phyloP scores from a whole-genome alignment of 495 filamentous ascomycete genomes.

The Parathielavia appendiculata region DNA sequence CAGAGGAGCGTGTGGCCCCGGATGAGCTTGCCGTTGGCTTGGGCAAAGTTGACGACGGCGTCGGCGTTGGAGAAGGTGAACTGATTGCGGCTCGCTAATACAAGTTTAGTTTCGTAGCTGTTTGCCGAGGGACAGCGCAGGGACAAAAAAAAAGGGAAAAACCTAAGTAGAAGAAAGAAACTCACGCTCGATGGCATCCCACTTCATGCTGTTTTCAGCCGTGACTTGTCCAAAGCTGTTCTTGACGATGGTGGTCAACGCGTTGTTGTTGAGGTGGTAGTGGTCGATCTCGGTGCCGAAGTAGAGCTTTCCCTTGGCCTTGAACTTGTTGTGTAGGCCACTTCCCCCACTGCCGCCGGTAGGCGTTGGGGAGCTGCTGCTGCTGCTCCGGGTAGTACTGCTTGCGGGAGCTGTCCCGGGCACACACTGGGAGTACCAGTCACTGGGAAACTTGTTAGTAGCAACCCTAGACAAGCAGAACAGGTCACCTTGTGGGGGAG shows the following conservation, averaged over 20 bases:
- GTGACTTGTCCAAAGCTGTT: slow-evolving; percentile 57
- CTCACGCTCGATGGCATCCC: slow-evolving; percentile 36
- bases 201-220: slow-evolving; percentile 63
- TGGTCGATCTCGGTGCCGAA: slow-evolving; percentile 53
- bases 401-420: slow-evolving; percentile 1
- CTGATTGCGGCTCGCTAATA: slow-evolving; percentile 38
- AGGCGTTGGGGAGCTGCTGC: slow-evolving; percentile 1
- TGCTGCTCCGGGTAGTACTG: neutral
- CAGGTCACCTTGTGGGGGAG: neutral
- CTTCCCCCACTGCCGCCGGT: slow-evolving; percentile 7
- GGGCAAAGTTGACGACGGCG: slow-evolving; percentile 55
- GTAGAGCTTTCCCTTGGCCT: slow-evolving; percentile 57
- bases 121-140: too few relatives aligned
- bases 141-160: too few relatives aligned
- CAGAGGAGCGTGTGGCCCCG: slow-evolving; percentile 59
- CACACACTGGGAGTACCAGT: slow-evolving; percentile 14
- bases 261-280: slow-evolving; percentile 45
- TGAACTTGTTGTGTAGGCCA: slow-evolving; percentile 49
- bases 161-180: neutral
- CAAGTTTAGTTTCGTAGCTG: slow-evolving; percentile 10
- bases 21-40: slow-evolving; percentile 49
- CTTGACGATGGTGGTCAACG: slow-evolving; percentile 50
- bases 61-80: slow-evolving; percentile 51
- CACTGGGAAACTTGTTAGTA: slow-evolving; percentile 6
- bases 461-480: neutral